Conservation (phyloP, 495 filamentous ascomycete genomes). For the Daldinia decipiens region DNA sequence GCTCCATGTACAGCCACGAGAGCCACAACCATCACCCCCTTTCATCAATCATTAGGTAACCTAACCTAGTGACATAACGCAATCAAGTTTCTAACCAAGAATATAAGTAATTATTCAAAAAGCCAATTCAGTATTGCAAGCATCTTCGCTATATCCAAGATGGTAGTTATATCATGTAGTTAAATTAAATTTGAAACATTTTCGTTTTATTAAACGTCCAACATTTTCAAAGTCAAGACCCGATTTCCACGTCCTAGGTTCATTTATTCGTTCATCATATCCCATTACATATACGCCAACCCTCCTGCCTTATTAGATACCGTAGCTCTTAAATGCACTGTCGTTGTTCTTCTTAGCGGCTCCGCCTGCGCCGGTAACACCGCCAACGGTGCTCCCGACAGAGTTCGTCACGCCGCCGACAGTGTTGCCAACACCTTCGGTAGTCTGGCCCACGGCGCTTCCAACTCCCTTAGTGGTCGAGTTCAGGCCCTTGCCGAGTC, state of each 20-base stretch:
- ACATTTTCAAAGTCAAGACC: neutral
- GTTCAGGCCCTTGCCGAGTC: conserved; percentile 51
- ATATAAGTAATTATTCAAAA: neutral
- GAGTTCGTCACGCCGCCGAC: conserved; percentile 42
- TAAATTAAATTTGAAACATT: neutral
- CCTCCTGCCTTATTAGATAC: conserved; percentile 29
- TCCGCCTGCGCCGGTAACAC: conserved; percentile 38
- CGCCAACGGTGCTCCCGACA: conserved; percentile 42
- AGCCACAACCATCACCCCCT: neutral
- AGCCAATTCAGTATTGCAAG: neutral
- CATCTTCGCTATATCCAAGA: too few relatives aligned
- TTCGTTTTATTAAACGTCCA: neutral
- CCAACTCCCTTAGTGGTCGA: conserved; percentile 51
- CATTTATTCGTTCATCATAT: neutral
- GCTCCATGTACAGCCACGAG: neutral
- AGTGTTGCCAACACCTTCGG: conserved; percentile 48
- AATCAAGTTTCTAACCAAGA: neutral
- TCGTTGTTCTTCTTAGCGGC: conserved; percentile 25
- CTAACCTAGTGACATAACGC: neutral
- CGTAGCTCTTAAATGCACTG: conserved; percentile 45
- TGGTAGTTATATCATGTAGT: neutral
- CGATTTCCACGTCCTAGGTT: neutral
- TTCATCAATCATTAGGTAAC: neutral
- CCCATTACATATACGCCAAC: neutral
- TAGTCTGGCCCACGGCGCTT: conserved; percentile 51